Conservation (phyloP, 257 asterid species). For the Jacaranda copaia region DNA sequence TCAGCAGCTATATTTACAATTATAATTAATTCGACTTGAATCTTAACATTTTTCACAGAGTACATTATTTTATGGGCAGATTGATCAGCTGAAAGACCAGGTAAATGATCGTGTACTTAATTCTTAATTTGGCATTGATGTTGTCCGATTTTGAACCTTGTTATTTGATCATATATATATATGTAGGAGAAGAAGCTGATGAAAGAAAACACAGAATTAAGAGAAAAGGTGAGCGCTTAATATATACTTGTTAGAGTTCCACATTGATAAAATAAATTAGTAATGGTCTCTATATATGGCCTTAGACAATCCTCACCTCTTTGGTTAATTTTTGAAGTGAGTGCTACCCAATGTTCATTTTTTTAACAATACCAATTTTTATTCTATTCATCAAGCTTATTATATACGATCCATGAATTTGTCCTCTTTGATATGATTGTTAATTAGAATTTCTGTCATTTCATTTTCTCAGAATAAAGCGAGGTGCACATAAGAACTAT, state of each 20-base stretch:
- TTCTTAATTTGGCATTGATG: background rate
- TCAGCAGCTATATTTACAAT: background rate
- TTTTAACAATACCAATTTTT: too few relatives aligned
- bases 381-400: too few relatives aligned
- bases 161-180: background rate
- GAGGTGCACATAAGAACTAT: background rate
- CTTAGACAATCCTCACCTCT: too few relatives aligned
- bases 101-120: constrained; percentile 31
- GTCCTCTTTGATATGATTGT: too few relatives aligned
- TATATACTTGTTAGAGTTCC: too few relatives aligned
- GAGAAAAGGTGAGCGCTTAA: constrained; percentile 44
- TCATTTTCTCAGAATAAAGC: too few relatives aligned
- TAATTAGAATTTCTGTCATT: too few relatives aligned
- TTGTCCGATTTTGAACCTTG: background rate
- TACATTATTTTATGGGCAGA: constrained; percentile 43
- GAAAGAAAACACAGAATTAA: constrained; percentile 53
- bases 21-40: background rate
- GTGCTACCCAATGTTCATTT: too few relatives aligned
- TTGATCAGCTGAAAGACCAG: constrained; percentile 57
- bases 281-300: too few relatives aligned
- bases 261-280: too few relatives aligned
- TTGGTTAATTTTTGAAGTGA: too few relatives aligned
- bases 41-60: constrained; percentile 40
- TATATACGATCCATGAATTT: too few relatives aligned
- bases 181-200: constrained; percentile 51